phyloP scores from a whole-genome alignment of 768 basidiomycete species.

The Suillus sp. region DNA sequence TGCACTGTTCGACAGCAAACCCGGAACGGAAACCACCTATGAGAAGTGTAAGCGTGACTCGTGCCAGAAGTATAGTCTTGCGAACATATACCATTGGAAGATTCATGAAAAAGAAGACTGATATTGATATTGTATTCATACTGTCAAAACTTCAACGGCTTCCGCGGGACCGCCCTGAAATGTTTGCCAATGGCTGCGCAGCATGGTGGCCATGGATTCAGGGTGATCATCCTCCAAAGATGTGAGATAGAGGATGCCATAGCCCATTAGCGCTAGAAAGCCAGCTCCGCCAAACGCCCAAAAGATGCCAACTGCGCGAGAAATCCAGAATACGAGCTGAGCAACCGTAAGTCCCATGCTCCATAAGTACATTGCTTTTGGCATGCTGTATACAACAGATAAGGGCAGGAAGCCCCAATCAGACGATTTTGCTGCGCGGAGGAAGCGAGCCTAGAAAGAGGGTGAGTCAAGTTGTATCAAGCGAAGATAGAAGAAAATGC shows the following conservation, averaged over 20 bases:
- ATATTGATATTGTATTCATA: not conserved
- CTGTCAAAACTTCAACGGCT: not conserved
- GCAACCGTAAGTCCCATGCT: conserved; percentile 29
- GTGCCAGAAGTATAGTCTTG: not conserved
- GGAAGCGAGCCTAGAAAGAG: conserved; percentile 23
- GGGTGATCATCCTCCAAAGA: not conserved
- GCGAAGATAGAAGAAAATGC: conserved; percentile 15
- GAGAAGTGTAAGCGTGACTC: not conserved
- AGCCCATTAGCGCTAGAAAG: not conserved
- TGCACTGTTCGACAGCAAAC: not conserved
- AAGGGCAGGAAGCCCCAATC: conserved; percentile 46
- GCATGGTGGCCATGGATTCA: not conserved
- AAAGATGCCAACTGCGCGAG: not conserved
- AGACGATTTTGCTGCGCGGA: conserved; percentile 33
- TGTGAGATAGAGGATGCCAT: conserved; percentile 1
- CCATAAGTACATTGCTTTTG: conserved; percentile 51
- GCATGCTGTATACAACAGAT: conserved; percentile 50
- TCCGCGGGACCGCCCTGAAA: not conserved
- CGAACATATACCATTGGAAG: not conserved
- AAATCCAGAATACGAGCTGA: conserved; percentile 21
- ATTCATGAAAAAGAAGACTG: not conserved
- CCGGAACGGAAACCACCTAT: not conserved
- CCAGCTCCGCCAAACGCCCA: not conserved
- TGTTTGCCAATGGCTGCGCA: conserved; percentile 1
- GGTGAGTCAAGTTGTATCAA: not conserved